phyloP scores from a whole-genome alignment of 805 yeast species.

The Nakazawaea ambrosiae region DNA sequence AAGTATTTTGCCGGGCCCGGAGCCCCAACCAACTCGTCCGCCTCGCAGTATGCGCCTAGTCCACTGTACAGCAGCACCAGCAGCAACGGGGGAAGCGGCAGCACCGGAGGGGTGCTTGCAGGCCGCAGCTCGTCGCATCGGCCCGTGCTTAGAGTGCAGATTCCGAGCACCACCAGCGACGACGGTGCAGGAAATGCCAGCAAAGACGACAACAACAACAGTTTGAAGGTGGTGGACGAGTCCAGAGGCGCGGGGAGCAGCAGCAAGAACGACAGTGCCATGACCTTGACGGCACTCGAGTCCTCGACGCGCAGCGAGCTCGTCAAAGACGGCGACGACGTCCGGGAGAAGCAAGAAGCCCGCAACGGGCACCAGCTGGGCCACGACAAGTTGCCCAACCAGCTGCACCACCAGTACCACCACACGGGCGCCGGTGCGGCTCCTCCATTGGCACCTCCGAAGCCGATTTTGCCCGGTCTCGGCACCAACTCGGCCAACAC shows the following conservation, averaged over 20 bases:
- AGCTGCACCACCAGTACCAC: conserved; percentile 16
- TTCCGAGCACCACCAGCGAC: conserved; percentile 31
- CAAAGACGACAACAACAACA: neutral
- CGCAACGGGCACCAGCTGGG: no score
- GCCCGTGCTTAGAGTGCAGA: conserved; percentile 58
- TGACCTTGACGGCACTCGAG: conserved; percentile 38
- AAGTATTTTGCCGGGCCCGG: conserved; percentile 1
- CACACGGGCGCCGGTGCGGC: neutral
- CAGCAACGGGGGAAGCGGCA: conserved; percentile 12
- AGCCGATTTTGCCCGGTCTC: conserved; percentile 8
- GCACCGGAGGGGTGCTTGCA: neutral
- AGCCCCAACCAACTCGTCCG: no score
- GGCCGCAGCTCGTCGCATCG: conserved; percentile 21
- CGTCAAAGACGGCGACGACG: neutral
- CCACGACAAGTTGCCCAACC: conserved; percentile 12
- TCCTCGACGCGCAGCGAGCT: conserved; percentile 12
- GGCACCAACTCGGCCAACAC: neutral
- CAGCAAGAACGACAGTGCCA: conserved; percentile 29
- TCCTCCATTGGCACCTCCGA: conserved; percentile 5
- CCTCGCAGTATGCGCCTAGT: conserved; percentile 13
- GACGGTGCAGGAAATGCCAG: conserved; percentile 21
- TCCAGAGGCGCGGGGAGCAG: conserved; percentile 22
- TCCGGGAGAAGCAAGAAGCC: conserved; percentile 8
- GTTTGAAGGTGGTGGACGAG: neutral
- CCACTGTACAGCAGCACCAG: conserved; percentile 15